These are phyloP conservation scores for Spencermartinsiella europaea DNA, from an alignment of 805 yeast species.

Conservation along the genomic window DNA sequence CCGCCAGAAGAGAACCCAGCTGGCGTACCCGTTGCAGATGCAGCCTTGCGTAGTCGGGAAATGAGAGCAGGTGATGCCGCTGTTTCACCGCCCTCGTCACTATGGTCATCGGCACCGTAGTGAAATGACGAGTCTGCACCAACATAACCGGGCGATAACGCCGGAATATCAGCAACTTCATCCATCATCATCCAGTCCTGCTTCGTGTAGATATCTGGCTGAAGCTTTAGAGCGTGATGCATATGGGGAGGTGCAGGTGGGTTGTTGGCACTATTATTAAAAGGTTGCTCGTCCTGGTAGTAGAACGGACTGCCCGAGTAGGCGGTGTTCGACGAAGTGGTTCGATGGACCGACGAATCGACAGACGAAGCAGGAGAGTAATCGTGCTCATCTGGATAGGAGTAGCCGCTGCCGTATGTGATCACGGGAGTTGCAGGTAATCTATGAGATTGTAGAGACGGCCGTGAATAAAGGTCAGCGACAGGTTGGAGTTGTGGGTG, in stretches of 20 bases:
- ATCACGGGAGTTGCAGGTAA: not conserved
- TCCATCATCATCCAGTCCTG: constrained; percentile 3
- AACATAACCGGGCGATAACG: constrained; percentile 4
- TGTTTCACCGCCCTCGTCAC: not conserved
- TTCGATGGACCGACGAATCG: constrained; percentile 8
- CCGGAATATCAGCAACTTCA: constrained; percentile 1
- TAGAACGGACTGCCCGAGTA: constrained; percentile 2
- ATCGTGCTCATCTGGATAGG: not conserved
- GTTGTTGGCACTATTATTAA: not conserved
- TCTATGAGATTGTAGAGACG: not conserved
- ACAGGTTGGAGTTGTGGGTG: not conserved
- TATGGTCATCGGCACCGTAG: not conserved
- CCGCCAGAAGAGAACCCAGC: not conserved
- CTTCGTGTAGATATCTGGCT: not conserved
- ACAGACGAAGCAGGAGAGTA: not conserved
- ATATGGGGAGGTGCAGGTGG: not conserved
- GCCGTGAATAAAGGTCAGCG: not conserved
- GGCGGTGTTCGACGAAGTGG: constrained; percentile 9
- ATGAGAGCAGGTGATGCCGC: not conserved
- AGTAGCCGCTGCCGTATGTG: not conserved
- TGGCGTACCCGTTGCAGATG: no score
- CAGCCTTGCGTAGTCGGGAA: not conserved
- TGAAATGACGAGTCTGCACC: not conserved
- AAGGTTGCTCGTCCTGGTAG: not conserved
- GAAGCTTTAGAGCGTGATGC: not conserved